A percentile compares a stretch with the other conserved stretches of the same genome.
phyloP scores from a whole-genome alignment of 371 early-diverging fungal genomes.

The Mucor saturninus region DNA sequence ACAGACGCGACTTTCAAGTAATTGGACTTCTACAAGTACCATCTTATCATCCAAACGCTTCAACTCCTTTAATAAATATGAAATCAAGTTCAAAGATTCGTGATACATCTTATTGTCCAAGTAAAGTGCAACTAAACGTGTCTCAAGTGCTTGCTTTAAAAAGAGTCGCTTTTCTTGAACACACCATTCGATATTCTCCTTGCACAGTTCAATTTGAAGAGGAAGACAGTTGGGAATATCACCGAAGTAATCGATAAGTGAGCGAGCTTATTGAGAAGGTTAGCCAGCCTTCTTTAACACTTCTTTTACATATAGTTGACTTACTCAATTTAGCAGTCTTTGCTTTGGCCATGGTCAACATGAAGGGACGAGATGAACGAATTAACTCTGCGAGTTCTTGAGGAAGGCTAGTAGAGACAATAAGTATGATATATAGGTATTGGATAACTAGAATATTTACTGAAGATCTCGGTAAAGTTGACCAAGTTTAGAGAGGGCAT shows the following conservation, averaged over 20 bases:
- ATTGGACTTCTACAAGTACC: constrained; percentile 95
- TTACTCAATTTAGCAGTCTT: constrained; percentile 95
- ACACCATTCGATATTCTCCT: constrained; percentile 94
- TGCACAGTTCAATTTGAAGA: constrained; percentile 91
- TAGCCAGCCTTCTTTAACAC: neutral
- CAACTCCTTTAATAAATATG: constrained; percentile 88
- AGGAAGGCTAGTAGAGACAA: constrained; percentile 61
- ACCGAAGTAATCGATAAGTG: constrained; percentile 78
- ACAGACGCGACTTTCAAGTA: constrained; percentile 94
- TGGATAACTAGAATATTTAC: constrained; percentile 32
- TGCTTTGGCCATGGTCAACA: constrained; percentile 89
- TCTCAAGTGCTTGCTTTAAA: constrained; percentile 93
- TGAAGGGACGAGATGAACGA: constrained; percentile 78
- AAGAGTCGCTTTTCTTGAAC: constrained; percentile 89
- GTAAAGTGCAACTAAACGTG: constrained; percentile 89
- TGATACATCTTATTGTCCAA: constrained; percentile 94
- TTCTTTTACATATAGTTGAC: constrained; percentile 7
- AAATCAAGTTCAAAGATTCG: constrained; percentile 87
- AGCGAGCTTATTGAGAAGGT: neutral
- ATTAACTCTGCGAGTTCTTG: constrained; percentile 82
- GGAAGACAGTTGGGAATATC: constrained; percentile 87
- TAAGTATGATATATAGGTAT: neutral
- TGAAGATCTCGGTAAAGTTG: constrained; percentile 67
- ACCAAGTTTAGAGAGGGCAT: constrained; percentile 64
- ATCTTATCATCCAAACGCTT: constrained; percentile 98